Percentiles rank a stretch among this genome's conserved stretches.
These are phyloP conservation scores for Rachicladosporium sp. DNA, from an alignment of 2,329 filamentous ascomycete species.

Conservation along the genomic window DNA sequence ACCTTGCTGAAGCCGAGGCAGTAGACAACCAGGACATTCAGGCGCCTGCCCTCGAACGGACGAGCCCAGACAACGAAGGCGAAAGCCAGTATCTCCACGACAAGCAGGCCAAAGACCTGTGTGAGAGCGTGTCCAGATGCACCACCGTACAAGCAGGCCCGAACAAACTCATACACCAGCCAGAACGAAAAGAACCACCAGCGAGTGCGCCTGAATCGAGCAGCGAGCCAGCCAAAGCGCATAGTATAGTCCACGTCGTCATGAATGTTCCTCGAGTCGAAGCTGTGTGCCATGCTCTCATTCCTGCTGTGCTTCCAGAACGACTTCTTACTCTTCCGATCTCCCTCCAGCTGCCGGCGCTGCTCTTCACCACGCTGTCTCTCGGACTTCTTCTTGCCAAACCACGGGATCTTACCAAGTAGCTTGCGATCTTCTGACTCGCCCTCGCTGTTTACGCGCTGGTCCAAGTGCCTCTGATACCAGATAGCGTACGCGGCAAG, in stretches of 20 bases:
- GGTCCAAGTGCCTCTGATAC: conserved; percentile 38
- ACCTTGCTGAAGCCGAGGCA: conserved; percentile 62
- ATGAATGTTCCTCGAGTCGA: conserved; percentile 38
- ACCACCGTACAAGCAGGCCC: conserved; percentile 61
- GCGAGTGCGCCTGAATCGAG: conserved; percentile 53
- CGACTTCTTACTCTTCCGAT: conserved; percentile 24
- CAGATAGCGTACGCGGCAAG: conserved; percentile 48
- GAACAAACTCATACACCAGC: conserved; percentile 59
- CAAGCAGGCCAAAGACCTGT: conserved; percentile 60
- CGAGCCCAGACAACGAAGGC: conserved; percentile 46
- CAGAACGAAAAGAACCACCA: conserved; percentile 71
- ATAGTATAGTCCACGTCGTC: conserved; percentile 52
- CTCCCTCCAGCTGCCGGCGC: conserved; percentile 5
- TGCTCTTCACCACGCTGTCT: conserved; percentile 2
- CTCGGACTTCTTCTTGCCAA: conserved; percentile 28
- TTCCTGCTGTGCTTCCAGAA: conserved; percentile 14
- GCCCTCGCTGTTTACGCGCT: conserved; percentile 43
- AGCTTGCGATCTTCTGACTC: conserved; percentile 43
- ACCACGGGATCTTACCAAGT: conserved; percentile 44
- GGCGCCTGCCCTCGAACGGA: conserved; percentile 59
- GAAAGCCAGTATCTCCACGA: conserved; percentile 55
- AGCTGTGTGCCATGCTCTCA: conserved; percentile 17
- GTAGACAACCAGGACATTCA: conserved; percentile 58
- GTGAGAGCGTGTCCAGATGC: conserved; percentile 48
- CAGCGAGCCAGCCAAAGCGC: conserved; percentile 61